phyloP scores from a whole-genome alignment of 2,329 filamentous ascomycete species.

The Akanthomyces uredinophilus region DNA sequence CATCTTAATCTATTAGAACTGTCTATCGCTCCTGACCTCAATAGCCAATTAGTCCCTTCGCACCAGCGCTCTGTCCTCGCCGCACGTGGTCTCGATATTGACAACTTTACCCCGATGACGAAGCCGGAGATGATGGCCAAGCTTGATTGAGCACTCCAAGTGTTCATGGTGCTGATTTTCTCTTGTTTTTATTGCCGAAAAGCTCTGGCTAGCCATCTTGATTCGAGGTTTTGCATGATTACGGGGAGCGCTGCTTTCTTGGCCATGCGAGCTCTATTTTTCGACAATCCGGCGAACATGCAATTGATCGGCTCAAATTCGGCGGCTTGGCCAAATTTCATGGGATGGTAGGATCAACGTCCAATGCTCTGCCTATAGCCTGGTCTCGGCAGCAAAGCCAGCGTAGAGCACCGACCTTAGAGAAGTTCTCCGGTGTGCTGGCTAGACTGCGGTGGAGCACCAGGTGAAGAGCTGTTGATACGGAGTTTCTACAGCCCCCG shows the following conservation, averaged over 20 bases:
- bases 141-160: conserved; percentile 67
- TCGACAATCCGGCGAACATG: neutral
- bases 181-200: conserved; percentile 9
- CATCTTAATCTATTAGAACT: conserved; percentile 58
- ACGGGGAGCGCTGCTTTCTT: neutral
- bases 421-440: neutral
- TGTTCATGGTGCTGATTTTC: conserved; percentile 3
- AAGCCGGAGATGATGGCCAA: conserved; percentile 98
- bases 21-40: conserved; percentile 87
- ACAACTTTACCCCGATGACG: conserved; percentile 84
- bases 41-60: conserved; percentile 78
- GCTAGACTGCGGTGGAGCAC: neutral
- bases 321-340: conserved; percentile 1
- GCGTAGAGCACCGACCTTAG: neutral
- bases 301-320: neutral
- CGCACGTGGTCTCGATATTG: conserved; percentile 79
- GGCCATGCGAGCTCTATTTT: neutral
- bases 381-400: neutral
- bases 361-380: neutral
- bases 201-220: neutral
- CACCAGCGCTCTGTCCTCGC: conserved; percentile 73
- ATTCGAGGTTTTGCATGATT: neutral
- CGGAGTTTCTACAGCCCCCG: neutral
- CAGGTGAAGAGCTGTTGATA: neutral
- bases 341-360: neutral